Percentiles rank a stretch among this genome's conserved stretches.
Evolutionary conservation across 164 flowering plant genomes (phyloP).

Genomic region (Magnolia sinica): DNA sequence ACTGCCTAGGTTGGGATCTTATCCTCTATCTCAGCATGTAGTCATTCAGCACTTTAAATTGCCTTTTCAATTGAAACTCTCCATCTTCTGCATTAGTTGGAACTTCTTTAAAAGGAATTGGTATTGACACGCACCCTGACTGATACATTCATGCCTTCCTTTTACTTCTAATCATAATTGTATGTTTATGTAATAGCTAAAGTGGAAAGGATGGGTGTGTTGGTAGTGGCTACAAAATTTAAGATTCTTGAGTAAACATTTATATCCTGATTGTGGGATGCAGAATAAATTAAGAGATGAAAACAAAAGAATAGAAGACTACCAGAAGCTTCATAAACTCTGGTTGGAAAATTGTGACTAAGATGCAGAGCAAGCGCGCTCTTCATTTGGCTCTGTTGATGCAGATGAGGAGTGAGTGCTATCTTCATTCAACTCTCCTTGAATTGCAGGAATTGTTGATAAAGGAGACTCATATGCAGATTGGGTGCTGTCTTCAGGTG

Average conservation of each 20-base stretch:
- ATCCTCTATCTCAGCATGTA: not conserved
- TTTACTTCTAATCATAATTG: no score
- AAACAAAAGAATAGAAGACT: not conserved
- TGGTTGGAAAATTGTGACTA: not conserved
- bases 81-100: not conserved
- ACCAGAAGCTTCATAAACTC: not conserved
- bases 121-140: not conserved
- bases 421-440: not conserved
- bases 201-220: not conserved
- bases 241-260: not conserved
- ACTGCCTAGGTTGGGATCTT: not conserved
- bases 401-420: not conserved
- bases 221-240: not conserved
- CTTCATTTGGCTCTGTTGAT: not conserved
- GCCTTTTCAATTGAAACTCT: not conserved
- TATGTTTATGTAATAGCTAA: not conserved
- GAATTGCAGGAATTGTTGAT: not conserved
- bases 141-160: not conserved
- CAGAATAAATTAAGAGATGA: not conserved
- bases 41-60: not conserved
- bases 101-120: not conserved
- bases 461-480: not conserved
- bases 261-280: not conserved
- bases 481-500: not conserved
- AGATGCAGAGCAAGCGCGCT: not conserved